These are phyloP conservation scores for Aureobasidium pullulans DNA, from an alignment of 2,329 filamentous ascomycete genomes.

Conservation along the genomic window DNA sequence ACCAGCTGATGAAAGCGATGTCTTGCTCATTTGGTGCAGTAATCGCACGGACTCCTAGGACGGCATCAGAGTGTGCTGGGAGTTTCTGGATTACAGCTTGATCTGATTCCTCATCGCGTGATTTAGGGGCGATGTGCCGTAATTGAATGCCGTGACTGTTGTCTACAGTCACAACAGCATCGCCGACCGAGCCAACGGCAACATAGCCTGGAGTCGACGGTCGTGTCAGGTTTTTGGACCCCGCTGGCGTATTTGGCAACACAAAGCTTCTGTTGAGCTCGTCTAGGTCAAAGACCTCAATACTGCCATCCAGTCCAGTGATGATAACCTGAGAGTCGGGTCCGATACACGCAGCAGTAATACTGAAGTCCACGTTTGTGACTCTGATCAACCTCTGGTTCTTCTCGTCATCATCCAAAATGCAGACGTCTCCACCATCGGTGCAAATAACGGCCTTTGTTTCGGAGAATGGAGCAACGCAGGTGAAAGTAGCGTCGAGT, in stretches of 20 bases:
- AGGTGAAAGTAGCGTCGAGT: conserved; percentile 77
- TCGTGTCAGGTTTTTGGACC: not conserved
- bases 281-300: conserved; percentile 37
- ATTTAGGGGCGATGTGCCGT: not conserved
- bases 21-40: conserved; percentile 51
- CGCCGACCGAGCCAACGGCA: conserved; percentile 15
- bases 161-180: conserved; percentile 52
- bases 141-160: conserved; percentile 62
- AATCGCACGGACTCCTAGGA: conserved; percentile 65
- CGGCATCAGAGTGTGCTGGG: conserved; percentile 50
- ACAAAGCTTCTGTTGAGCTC: conserved; percentile 24
- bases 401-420: conserved; percentile 69
- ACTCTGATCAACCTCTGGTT: conserved; percentile 64
- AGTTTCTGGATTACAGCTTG: conserved; percentile 32
- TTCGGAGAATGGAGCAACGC: conserved; percentile 63
- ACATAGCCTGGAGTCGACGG: conserved; percentile 6
- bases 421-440: conserved; percentile 81
- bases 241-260: not conserved
- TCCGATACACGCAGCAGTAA: conserved; percentile 60
- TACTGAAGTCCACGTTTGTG: conserved; percentile 57
- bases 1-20: conserved; percentile 84
- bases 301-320: conserved; percentile 58
- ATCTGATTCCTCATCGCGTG: conserved; percentile 10
- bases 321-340: conserved; percentile 54
- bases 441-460: conserved; percentile 75